These are phyloP conservation scores for Solanum appendiculatum DNA, from an alignment of 257 asterid species.

Conservation along the genomic window DNA sequence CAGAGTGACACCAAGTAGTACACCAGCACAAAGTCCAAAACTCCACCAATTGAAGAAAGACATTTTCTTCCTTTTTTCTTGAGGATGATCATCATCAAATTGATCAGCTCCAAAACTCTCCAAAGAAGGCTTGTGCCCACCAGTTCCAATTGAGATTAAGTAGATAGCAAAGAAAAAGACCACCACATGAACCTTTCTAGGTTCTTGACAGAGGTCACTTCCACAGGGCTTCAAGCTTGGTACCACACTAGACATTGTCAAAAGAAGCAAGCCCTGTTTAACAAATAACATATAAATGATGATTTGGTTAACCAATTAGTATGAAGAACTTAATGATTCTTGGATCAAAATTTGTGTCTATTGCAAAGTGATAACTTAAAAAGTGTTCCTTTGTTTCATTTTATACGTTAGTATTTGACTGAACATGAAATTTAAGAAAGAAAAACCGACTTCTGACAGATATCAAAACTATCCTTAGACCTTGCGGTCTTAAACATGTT, in stretches of 20 bases:
- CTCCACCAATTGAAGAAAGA: constrained; percentile 91
- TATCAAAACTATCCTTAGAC: neutral
- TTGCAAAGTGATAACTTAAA: neutral
- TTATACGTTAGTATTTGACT: neutral
- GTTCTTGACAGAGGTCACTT: constrained; percentile 12
- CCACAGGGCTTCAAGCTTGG: constrained; percentile 13
- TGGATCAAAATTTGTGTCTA: neutral
- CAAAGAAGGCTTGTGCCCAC: constrained; percentile 77
- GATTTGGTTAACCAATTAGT: neutral
- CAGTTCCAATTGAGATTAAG: constrained; percentile 50
- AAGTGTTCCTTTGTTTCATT: neutral
- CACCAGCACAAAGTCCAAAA: constrained; percentile 55
- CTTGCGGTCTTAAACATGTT: neutral
- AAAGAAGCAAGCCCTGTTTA: constrained; percentile 33
- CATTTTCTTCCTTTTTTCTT: constrained; percentile 39
- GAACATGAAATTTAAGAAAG: neutral
- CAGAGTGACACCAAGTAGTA: constrained; percentile 45
- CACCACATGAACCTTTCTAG: constrained; percentile 10
- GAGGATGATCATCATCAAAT: constrained; percentile 40
- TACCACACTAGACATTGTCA: constrained; percentile 15
- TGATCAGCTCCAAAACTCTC: constrained; percentile 80
- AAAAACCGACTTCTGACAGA: neutral
- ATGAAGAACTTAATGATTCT: neutral
- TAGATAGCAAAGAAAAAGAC: constrained; percentile 58
- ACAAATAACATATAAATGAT: neutral